A percentile compares a stretch with the other conserved stretches of the same genome.
Conservation (phyloP, 2,329 filamentous ascomycete genomes). For the Cercospora sp. region DNA sequence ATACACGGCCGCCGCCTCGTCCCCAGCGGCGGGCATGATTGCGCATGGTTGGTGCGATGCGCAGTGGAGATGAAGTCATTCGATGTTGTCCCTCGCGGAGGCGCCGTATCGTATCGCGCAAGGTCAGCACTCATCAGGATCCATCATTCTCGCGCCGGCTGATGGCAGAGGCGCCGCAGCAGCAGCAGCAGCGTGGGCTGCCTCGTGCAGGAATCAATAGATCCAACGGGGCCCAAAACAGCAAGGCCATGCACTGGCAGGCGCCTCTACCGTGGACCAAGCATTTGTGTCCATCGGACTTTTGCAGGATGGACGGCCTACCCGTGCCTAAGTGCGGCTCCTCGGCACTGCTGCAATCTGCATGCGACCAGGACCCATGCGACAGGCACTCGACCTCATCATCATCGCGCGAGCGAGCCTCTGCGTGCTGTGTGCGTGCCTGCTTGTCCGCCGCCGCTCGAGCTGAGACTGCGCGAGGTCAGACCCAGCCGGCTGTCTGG, state of each 20-base stretch:
- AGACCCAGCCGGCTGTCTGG: slow-evolving; percentile 10
- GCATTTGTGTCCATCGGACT: slow-evolving; percentile 24
- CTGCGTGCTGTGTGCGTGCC: background rate
- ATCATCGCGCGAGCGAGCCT: background rate
- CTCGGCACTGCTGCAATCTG: slow-evolving; percentile 20
- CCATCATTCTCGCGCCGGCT: background rate
- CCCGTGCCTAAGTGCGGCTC: slow-evolving; percentile 18
- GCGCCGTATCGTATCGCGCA: background rate
- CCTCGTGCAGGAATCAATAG: background rate
- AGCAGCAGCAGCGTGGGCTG: background rate
- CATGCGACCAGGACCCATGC: slow-evolving; percentile 1
- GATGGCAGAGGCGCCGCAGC: background rate
- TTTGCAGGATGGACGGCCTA: slow-evolving; percentile 15
- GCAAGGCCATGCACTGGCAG: slow-evolving; percentile 6
- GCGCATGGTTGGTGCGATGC: background rate
- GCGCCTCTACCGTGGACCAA: slow-evolving; percentile 3
- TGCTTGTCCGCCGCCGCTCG: slow-evolving; percentile 5
- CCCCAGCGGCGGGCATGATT: background rate
- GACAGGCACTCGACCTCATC: slow-evolving; percentile 22
- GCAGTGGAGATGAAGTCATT: background rate
- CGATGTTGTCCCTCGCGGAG: background rate
- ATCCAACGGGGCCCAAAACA: background rate
- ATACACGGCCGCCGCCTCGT: background rate
- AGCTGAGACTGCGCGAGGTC: slow-evolving; percentile 17
- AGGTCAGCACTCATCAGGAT: background rate